phyloP scores from a whole-genome alignment of 179 eudicot species.

The Carnegiea gigantea region DNA sequence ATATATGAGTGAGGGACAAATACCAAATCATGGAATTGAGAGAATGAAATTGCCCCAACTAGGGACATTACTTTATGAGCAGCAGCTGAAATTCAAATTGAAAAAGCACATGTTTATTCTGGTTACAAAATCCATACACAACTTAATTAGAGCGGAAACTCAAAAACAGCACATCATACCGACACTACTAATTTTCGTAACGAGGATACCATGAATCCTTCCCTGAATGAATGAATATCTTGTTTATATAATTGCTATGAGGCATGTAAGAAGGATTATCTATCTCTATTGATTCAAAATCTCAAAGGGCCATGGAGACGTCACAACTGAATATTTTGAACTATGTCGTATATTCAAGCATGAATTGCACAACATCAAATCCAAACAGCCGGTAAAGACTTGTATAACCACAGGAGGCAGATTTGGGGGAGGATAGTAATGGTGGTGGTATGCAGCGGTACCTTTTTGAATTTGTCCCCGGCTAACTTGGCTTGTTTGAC shows the following conservation, averaged over 20 bases:
- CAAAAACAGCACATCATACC: not conserved
- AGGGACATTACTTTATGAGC: not conserved
- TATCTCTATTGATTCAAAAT: not conserved
- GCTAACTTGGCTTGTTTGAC: constrained; percentile 69
- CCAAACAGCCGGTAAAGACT: too few species aligned
- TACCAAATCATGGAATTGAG: not conserved
- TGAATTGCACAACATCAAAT: too few species aligned
- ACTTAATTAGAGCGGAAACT: not conserved
- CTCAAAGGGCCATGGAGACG: not conserved
- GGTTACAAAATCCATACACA: not conserved
- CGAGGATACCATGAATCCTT: too few species aligned
- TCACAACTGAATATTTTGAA: too few species aligned
- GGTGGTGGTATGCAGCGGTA: constrained; percentile 1
- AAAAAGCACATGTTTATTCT: not conserved
- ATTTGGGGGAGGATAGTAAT: too few species aligned
- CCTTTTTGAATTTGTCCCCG: constrained; percentile 73
- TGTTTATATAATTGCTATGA: too few species aligned
- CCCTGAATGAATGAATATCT: too few species aligned
- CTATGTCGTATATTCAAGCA: too few species aligned
- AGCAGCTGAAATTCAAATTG: too few species aligned
- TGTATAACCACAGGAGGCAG: too few species aligned
- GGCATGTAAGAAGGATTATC: too few species aligned
- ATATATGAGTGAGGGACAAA: not conserved
- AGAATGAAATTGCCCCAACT: not conserved
- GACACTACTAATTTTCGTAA: too few species aligned